Evolutionary conservation across 2,329 filamentous ascomycete species (phyloP), one percentile per base, ranked within the genome.

Genomic region (Parascedosporium putredinis): DNA sequence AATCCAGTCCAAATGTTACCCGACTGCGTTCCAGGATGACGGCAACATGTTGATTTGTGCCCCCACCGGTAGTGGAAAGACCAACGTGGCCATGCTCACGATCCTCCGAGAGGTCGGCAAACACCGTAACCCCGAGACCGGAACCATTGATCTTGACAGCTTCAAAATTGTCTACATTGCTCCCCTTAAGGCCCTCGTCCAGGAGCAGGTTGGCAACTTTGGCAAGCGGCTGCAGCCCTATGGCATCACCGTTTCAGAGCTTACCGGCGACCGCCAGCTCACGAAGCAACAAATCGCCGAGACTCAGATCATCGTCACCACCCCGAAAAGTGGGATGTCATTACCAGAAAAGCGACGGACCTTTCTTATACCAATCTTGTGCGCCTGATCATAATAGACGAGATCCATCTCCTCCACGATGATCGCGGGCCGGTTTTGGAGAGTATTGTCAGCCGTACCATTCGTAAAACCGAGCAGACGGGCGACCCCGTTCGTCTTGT

Each of bases 81-180:
- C 93, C 2, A 98, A 98, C 61, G 93, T 98, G 47, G 91, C 91
- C 38, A 97, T 98, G 91, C 74, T 98, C 55, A 84, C 91, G 2
- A 97, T 98, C 61, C 76, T 98, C 34, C 87, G 91, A 54, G 94
- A 98, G 64, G 89, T 98, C 61, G 93, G 93, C 53, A 98, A 97
- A 72, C 84, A 98, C 62, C 81, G 91, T 51, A 84, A 98, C 60
- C 80, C 86, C 0, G 74, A 84, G 54, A 95, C 88, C 1, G 93
- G 93, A n/a, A 86, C 94, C 53, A 93, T 98, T 55, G 88, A 95
- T 64, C 73, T 98, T 7, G 93, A 98, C 60, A 83, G 90, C 40
- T 98, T 98, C 74, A 98, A 98, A 70, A 96, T 98, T 58, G 85
- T 98, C 38, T 98, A 95, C 64, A 96, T 98, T 60, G 93, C 93